Evolutionary conservation across 2,329 filamentous ascomycete genomes (phyloP), one percentile per base, ranked within the genome.

Genomic region (Penicillium olsonii): DNA sequence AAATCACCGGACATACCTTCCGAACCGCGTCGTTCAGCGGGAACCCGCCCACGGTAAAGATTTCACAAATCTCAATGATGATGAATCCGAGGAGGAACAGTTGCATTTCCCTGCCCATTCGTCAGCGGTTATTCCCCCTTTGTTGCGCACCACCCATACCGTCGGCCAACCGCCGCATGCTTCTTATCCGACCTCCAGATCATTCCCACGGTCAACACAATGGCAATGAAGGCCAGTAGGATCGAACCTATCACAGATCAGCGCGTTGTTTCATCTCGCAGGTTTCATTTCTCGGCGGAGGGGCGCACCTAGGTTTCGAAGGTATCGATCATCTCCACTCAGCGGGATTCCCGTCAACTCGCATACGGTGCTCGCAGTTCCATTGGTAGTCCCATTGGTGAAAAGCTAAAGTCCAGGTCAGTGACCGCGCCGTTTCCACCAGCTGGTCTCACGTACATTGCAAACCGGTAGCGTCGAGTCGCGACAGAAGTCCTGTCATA

Each of bases 11-110:
- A n/a, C 90, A 63, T 88, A 80, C 68, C 67, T 75, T 75, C 55
- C 91, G 84, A 50, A 89, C 87, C 42, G 75, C 83, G 44, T 79
- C 75, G 59, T 82, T 76, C 17, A 96, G 75, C 2, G 92, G 91
- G 63, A 99, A 92, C 24, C 87, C 88, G 60, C 94, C 94, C 29
- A 97, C 85, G 0, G 91, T 92, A 75, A 99, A 96, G 65, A 99
- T 96, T 71, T 97, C 94, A 74, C 92, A 96, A 64, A 99, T 88
- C 63, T 88, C 85, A 53, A 97, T 85, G 50, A 97, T 73, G 49
- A 95, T 87, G 70, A 90, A 99, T 42, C 88, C 87, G 35, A 89
- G 55, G 42, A 99, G 82, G 75, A 99, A 97, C 27, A 96, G 65
- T 79, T 99, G 94, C 83, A 99, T 97, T 73, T 99, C 94, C 71